These are phyloP conservation scores for Hanseniaspora thailandica DNA, from an alignment of 805 yeast genomes.

Conservation along the genomic window DNA sequence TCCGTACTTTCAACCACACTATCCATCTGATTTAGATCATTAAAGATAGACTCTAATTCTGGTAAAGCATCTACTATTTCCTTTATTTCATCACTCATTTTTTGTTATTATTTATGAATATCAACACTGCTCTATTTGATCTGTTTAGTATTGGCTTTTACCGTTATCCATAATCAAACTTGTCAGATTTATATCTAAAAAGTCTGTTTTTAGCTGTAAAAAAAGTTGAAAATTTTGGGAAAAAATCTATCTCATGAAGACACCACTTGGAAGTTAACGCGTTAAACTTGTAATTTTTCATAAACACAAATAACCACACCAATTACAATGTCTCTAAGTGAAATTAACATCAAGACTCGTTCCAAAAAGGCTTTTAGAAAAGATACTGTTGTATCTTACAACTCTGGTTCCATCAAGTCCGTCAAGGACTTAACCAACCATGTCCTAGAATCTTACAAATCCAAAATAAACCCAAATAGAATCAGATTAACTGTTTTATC, in stretches of 20 bases:
- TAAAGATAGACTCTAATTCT: conserved; percentile 19
- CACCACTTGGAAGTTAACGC: too few species aligned
- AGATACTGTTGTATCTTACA: background rate
- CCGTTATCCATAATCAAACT: too few species aligned
- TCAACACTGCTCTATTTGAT: too few species aligned
- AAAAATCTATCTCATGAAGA: too few species aligned
- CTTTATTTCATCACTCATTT: conserved; percentile 40
- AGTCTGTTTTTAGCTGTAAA: too few species aligned
- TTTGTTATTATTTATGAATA: conserved; percentile 42
- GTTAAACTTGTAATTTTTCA: too few species aligned
- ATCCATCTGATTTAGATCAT: background rate
- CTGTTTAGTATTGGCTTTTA: background rate
- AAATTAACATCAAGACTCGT: conserved; percentile 45
- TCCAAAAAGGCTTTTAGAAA: conserved; percentile 31
- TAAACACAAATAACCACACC: background rate
- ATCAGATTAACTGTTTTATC: conserved; percentile 41
- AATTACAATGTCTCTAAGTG: conserved; percentile 14
- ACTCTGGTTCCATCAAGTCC: background rate
- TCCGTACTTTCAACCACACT: background rate
- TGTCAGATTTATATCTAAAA: too few species aligned
- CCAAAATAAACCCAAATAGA: conserved; percentile 36
- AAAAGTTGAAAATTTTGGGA: too few species aligned
- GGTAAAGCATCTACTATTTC: conserved; percentile 29
- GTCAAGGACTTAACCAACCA: conserved; percentile 20
- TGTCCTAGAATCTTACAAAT: conserved; percentile 32